These are phyloP conservation scores for Blastobotrys arbuscula DNA, from an alignment of 1,139 yeast genomes.

Conservation along the genomic window DNA sequence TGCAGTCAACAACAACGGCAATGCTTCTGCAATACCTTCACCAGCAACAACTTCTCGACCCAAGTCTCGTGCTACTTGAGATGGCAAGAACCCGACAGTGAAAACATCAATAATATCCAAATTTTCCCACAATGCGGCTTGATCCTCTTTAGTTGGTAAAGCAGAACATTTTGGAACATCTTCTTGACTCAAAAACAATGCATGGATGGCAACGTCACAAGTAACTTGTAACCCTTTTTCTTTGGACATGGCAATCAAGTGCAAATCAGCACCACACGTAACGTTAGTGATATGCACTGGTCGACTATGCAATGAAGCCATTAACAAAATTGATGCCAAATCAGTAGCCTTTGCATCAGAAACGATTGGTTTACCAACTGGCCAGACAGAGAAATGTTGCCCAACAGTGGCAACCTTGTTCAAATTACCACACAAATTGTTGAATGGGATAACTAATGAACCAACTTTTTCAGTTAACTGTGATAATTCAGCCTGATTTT, in stretches of 20 bases:
- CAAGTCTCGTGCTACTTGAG: constrained; percentile 59
- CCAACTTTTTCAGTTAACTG: constrained; percentile 66
- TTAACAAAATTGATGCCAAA: constrained; percentile 79
- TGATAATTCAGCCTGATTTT: constrained; percentile 57
- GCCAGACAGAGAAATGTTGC: constrained; percentile 80
- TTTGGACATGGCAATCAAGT: constrained; percentile 80
- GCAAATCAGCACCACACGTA: constrained; percentile 73
- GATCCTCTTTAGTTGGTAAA: constrained; percentile 79
- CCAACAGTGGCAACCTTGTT: constrained; percentile 72
- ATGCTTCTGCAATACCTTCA: constrained; percentile 69
- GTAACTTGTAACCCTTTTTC: constrained; percentile 77
- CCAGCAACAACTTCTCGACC: constrained; percentile 62
- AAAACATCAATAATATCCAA: constrained; percentile 74
- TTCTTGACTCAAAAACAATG: constrained; percentile 69
- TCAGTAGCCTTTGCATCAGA: constrained; percentile 92
- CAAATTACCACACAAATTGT: constrained; percentile 53
- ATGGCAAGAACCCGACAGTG: constrained; percentile 79
- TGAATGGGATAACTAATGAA: constrained; percentile 75
- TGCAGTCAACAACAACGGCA: constrained; percentile 79
- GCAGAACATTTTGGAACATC: constrained; percentile 65
- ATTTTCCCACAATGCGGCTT: constrained; percentile 74
- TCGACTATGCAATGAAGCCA: constrained; percentile 84
- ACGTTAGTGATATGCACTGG: constrained; percentile 88
- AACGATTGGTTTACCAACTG: constrained; percentile 72
- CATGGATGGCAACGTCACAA: constrained; percentile 80